Percentiles rank a stretch among this genome's conserved stretches.
Conservation (phyloP, 169 alveolate genomes). For the Babesia divergens region DNA sequence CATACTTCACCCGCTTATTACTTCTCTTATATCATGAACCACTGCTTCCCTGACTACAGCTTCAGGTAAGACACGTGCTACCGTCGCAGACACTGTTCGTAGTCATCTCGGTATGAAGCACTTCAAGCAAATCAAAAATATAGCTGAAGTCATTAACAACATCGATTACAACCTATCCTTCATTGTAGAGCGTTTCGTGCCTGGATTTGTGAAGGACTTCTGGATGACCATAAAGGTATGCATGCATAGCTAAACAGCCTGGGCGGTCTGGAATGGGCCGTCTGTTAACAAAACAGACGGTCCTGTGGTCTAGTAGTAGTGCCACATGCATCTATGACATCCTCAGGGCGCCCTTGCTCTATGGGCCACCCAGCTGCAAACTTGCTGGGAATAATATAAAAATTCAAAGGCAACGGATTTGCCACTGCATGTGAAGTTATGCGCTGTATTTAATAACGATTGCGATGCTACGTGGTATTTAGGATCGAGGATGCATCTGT, state of each 20-base stretch:
- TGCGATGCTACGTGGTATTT: too few relatives aligned
- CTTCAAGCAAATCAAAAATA: slow-evolving; percentile 67
- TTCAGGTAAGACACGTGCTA: slow-evolving; percentile 41
- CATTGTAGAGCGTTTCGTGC: slow-evolving; percentile 65
- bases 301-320: too few relatives aligned
- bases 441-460: too few relatives aligned
- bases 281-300: too few relatives aligned
- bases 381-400: too few relatives aligned
- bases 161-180: slow-evolving; percentile 71
- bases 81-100: not conserved
- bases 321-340: too few relatives aligned
- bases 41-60: slow-evolving; percentile 76
- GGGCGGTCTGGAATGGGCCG: too few relatives aligned
- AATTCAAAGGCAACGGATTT: too few relatives aligned
- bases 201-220: slow-evolving; percentile 67
- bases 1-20: slow-evolving; percentile 10
- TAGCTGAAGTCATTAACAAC: slow-evolving; percentile 67
- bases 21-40: slow-evolving; percentile 52
- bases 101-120: slow-evolving; percentile 56
- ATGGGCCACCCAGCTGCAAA: too few relatives aligned
- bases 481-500: too few relatives aligned
- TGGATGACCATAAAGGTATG: slow-evolving; percentile 72
- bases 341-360: too few relatives aligned
- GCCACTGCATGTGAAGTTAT: too few relatives aligned
- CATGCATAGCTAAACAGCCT: not conserved